These are phyloP conservation scores for Hypholoma fasciculare DNA, from an alignment of 768 basidiomycete genomes.

Conservation along the genomic window DNA sequence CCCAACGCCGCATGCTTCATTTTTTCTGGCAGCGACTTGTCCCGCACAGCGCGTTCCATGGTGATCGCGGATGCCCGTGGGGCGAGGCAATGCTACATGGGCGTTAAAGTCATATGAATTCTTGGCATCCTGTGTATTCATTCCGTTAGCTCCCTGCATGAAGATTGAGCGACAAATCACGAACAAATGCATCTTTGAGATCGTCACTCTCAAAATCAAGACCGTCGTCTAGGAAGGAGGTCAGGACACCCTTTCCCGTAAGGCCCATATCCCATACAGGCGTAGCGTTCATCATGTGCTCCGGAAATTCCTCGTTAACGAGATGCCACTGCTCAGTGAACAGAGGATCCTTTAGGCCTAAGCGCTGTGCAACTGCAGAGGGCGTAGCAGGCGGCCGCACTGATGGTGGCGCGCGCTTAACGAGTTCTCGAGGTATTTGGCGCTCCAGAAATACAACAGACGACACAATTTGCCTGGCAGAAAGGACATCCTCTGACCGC, in stretches of 20 bases:
- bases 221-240: conserved; percentile 92
- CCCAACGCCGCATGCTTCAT: conserved; percentile 91
- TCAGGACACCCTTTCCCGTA: conserved; percentile 81
- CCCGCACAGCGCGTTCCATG: conserved; percentile 98
- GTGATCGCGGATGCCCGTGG: conserved; percentile 83
- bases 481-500: conserved; percentile 41
- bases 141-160: background rate
- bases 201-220: conserved; percentile 87
- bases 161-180: conserved; percentile 28
- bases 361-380: conserved; percentile 47
- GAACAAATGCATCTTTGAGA: conserved; percentile 86
- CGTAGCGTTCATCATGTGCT: conserved; percentile 89
- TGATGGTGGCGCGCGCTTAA: conserved; percentile 72
- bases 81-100: conserved; percentile 81
- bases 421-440: conserved; percentile 65
- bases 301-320: conserved; percentile 78
- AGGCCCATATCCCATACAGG: conserved; percentile 87
- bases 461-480: conserved; percentile 43
- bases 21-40: conserved; percentile 90
- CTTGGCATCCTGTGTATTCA: conserved; percentile 62
- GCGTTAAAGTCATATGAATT: conserved; percentile 97
- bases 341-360: conserved; percentile 77
- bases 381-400: conserved; percentile 40
- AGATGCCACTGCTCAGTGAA: conserved; percentile 92
- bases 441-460: conserved; percentile 59